A percentile compares a stretch with the other conserved stretches of the same genome.
phyloP scores from a whole-genome alignment of 2,329 filamentous ascomycete species.

The Graphilbum fragrans region DNA sequence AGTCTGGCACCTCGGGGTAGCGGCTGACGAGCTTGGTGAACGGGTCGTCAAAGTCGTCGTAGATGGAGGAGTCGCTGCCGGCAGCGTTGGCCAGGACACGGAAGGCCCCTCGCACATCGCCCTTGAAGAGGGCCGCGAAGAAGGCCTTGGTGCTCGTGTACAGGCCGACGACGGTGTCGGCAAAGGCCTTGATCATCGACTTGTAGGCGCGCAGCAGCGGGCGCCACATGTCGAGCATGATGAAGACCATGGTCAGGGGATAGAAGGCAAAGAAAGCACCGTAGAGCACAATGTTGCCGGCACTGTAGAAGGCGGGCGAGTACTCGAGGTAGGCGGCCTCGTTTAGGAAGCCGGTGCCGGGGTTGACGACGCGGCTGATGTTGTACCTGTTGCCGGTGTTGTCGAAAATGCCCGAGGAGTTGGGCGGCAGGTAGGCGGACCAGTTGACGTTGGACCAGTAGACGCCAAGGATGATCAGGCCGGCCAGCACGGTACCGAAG shows the following conservation, averaged over 20 bases:
- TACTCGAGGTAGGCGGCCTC: constrained; percentile 32
- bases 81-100: not conserved
- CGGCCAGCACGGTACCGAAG: constrained; percentile 41
- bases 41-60: constrained; percentile 1
- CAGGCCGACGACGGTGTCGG: not conserved
- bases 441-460: constrained; percentile 49
- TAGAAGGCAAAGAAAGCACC: constrained; percentile 44
- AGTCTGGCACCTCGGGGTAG: constrained; percentile 4
- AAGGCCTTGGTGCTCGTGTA: not conserved
- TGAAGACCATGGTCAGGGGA: constrained; percentile 37
- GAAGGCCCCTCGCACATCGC: not conserved
- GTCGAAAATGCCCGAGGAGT: constrained; percentile 37
- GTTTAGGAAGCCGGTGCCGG: constrained; percentile 32
- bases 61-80: not conserved
- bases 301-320: constrained; percentile 37
- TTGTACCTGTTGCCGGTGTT: constrained; percentile 36
- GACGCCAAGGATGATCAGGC: constrained; percentile 42
- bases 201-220: constrained; percentile 4
- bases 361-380: constrained; percentile 25
- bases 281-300: constrained; percentile 37
- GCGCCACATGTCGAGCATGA: constrained; percentile 26
- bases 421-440: constrained; percentile 37
- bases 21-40: not conserved
- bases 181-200: constrained; percentile 1
- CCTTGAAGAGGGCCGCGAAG: not conserved